A percentile compares a stretch with the other conserved stretches of the same genome.
Evolutionary conservation across 2,329 filamentous ascomycete species (phyloP).

Genomic region (Botryotinia narcissicola): DNA sequence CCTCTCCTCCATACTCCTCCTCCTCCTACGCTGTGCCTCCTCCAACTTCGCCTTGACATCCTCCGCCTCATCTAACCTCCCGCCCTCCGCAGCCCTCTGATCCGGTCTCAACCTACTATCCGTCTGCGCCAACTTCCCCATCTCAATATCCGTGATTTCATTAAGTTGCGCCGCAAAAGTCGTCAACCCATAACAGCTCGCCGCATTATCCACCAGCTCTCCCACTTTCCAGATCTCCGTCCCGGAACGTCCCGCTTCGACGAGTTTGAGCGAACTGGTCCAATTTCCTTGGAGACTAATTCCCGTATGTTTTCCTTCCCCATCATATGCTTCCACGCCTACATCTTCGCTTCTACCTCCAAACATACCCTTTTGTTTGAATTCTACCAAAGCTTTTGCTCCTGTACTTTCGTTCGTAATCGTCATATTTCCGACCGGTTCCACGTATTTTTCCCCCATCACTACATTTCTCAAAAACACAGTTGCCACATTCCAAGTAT

Average conservation of each 20-base stretch:
- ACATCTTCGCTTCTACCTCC: slow-evolving; percentile 92
- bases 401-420: slow-evolving; percentile 81
- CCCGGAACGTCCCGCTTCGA: slow-evolving; percentile 59
- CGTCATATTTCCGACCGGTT: slow-evolving; percentile 88
- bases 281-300: slow-evolving; percentile 77
- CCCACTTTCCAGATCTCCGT: slow-evolving; percentile 78
- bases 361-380: slow-evolving; percentile 96
- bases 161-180: slow-evolving; percentile 83
- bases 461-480: slow-evolving; percentile 95
- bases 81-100: slow-evolving; percentile 79
- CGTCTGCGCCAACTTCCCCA: slow-evolving; percentile 70
- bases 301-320: slow-evolving; percentile 62
- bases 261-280: slow-evolving; percentile 70
- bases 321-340: slow-evolving; percentile 67
- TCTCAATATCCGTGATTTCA: slow-evolving; percentile 79
- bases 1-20: slow-evolving; percentile 71
- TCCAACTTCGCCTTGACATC: slow-evolving; percentile 78
- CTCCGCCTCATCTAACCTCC: slow-evolving; percentile 81
- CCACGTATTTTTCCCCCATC: slow-evolving; percentile 96
- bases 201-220: slow-evolving; percentile 71
- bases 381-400: slow-evolving; percentile 80
- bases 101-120: slow-evolving; percentile 84
- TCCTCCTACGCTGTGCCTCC: slow-evolving; percentile 74
- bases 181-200: slow-evolving; percentile 84
- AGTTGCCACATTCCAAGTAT: slow-evolving; percentile 84